phyloP scores from a whole-genome alignment of 2,329 filamentous ascomycete species.

The Alternaria ethzedia region DNA sequence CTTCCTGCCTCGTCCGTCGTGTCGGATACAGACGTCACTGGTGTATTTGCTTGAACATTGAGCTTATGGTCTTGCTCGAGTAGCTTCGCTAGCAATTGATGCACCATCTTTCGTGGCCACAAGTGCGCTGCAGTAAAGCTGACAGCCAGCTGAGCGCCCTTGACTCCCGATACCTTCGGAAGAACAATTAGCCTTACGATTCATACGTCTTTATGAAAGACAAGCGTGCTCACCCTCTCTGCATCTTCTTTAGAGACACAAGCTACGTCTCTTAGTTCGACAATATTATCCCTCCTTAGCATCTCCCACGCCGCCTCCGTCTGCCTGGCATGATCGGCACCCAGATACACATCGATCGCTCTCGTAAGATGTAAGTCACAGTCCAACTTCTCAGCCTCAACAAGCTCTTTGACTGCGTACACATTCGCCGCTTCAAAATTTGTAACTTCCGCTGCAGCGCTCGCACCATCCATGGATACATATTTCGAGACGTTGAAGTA shows the following conservation, averaged over 20 bases:
- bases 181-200: not conserved
- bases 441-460: not conserved
- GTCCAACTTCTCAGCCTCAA: not conserved
- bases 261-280: not conserved
- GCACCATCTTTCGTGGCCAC: conserved; percentile 4
- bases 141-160: not conserved
- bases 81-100: not conserved
- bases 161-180: not conserved
- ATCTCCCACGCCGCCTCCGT: not conserved
- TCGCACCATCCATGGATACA: not conserved
- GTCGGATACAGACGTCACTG: not conserved
- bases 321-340: not conserved
- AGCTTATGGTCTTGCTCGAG: not conserved
- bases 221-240: not conserved
- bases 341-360: conserved; percentile 2
- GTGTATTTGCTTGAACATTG: conserved; percentile 3
- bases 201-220: not conserved
- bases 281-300: not conserved
- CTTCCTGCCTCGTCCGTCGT: not conserved
- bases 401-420: not conserved
- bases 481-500: conserved; percentile 6
- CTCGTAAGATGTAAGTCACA: not conserved
- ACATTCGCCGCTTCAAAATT: not conserved
- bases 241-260: not conserved
- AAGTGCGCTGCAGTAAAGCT: conserved; percentile 1